phyloP scores from a whole-genome alignment of 352 stramenopile species.

The Globisporangium megalacanthum region DNA sequence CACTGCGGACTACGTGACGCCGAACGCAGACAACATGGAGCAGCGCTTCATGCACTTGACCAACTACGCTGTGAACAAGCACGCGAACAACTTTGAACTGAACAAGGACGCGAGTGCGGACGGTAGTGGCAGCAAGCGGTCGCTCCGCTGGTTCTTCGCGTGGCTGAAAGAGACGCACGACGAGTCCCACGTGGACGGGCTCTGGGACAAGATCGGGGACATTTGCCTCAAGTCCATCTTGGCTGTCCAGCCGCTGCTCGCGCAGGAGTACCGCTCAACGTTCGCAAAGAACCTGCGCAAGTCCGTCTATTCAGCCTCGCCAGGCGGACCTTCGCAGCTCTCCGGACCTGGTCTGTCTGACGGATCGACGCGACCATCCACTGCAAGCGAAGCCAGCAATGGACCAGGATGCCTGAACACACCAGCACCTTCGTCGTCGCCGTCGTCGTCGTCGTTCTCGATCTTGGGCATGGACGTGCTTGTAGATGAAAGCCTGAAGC shows the following conservation, averaged over 20 bases:
- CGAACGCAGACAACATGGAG: slow-evolving; percentile 81
- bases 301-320: slow-evolving; percentile 30
- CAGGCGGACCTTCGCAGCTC: slow-evolving; percentile 7
- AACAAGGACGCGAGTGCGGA: slow-evolving; percentile 64
- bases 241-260: slow-evolving; percentile 89
- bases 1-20: slow-evolving; percentile 82
- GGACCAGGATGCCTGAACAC: too few species aligned
- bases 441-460: slow-evolving; percentile 78
- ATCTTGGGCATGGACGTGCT: slow-evolving; percentile 97
- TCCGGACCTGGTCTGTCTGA: neutral
- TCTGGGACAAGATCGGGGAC: slow-evolving; percentile 92
- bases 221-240: slow-evolving; percentile 94
- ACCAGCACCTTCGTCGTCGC: neutral
- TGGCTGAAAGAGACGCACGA: slow-evolving; percentile 79
- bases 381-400: slow-evolving; percentile 11
- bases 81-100: slow-evolving; percentile 79
- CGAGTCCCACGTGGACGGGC: slow-evolving; percentile 48
- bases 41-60: slow-evolving; percentile 90
- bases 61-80: slow-evolving; percentile 92
- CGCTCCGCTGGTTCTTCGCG: slow-evolving; percentile 89
- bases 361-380: slow-evolving; percentile 6
- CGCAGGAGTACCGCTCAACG: slow-evolving; percentile 89
- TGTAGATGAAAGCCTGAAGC: slow-evolving; percentile 92
- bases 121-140: slow-evolving; percentile 80
- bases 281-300: slow-evolving; percentile 82